Percentiles rank a stretch among this genome's conserved stretches.
These are phyloP conservation scores for Salix udensis DNA, from an alignment of 345 rosid genomes.

Conservation along the genomic window DNA sequence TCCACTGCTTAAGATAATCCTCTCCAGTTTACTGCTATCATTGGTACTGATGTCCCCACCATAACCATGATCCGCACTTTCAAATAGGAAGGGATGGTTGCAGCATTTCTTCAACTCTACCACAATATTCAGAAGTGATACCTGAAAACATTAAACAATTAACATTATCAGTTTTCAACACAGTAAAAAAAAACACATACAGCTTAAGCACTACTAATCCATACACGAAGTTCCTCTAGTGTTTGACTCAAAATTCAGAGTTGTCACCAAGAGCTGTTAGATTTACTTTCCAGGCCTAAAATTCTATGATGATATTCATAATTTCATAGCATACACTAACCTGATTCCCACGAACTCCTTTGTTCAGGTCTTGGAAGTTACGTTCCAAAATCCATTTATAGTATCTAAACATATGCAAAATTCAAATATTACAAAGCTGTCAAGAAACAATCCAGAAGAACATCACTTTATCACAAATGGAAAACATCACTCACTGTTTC, in stretches of 20 bases:
- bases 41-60: conserved; percentile 65
- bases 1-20: conserved; percentile 91
- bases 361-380: conserved; percentile 95
- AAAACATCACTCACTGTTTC: conserved; percentile 64
- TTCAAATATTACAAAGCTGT: background rate
- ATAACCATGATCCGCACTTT: conserved; percentile 99
- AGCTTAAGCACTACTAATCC: background rate
- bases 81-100: conserved; percentile 98
- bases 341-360: conserved; percentile 99
- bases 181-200: background rate
- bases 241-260: background rate
- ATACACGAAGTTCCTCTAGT: background rate
- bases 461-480: background rate
- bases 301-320: background rate
- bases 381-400: conserved; percentile 99
- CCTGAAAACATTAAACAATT: conserved; percentile 38
- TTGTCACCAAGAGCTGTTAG: background rate
- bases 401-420: conserved; percentile 49
- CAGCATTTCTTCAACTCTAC: conserved; percentile 99
- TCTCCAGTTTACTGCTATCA: conserved; percentile 82
- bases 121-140: conserved; percentile 94
- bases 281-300: background rate
- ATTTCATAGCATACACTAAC: conserved; percentile 33
- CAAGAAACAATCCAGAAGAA: background rate
- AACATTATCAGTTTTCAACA: background rate